These are phyloP conservation scores for Citrus unshiu DNA, from an alignment of 345 rosid genomes.

Conservation along the genomic window DNA sequence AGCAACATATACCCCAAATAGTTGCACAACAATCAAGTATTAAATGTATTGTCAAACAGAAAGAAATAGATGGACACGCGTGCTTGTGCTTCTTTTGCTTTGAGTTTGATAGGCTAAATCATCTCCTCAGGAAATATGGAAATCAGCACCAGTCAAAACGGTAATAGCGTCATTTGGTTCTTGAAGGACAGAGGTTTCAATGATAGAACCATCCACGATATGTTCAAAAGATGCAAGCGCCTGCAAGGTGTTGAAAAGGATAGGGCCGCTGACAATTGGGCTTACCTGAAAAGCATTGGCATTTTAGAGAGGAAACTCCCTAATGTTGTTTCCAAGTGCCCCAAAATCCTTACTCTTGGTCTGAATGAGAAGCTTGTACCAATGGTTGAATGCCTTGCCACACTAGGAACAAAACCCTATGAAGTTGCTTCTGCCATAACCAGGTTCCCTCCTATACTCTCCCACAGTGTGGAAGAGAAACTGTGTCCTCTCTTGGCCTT, in stretches of 20 bases:
- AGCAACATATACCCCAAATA: background rate
- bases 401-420: slow-evolving; percentile 42
- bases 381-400: slow-evolving; percentile 59
- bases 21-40: background rate
- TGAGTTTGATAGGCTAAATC: slow-evolving; percentile 10
- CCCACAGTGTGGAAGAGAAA: slow-evolving; percentile 80
- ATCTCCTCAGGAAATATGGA: slow-evolving; percentile 40
- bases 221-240: slow-evolving; percentile 68
- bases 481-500: slow-evolving; percentile 83
- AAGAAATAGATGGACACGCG: background rate
- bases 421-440: slow-evolving; percentile 69
- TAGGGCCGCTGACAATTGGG: slow-evolving; percentile 71
- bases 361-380: slow-evolving; percentile 66
- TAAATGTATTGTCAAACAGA: background rate
- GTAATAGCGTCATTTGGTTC: slow-evolving; percentile 57
- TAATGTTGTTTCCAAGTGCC: slow-evolving; percentile 58
- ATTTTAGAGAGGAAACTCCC: slow-evolving; percentile 74
- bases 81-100: background rate
- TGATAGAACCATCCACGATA: slow-evolving; percentile 45
- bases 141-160: slow-evolving; percentile 35
- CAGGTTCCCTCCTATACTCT: slow-evolving; percentile 66
- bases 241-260: slow-evolving; percentile 48
- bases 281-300: slow-evolving; percentile 53
- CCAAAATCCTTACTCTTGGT: slow-evolving; percentile 60
- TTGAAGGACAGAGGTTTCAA: slow-evolving; percentile 64